Base-by-base conservation (phyloP, 2,329 filamentous ascomycete genomes). In the Botryotinia globosa region DNA sequence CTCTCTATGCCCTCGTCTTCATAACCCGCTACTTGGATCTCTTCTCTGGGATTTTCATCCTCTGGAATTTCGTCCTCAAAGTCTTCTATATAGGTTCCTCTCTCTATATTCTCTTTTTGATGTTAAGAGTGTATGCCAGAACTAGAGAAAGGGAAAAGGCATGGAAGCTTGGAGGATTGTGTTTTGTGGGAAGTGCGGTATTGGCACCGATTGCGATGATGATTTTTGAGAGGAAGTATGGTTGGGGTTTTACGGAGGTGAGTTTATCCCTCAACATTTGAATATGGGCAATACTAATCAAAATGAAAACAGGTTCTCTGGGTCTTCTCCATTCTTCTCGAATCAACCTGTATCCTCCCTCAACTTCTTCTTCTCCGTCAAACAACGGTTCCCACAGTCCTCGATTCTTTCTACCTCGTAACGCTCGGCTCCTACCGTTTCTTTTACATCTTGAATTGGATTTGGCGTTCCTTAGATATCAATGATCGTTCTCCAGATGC, bases 351-450 rank as follows among this genome's bases (percentile, higher is more conserved):
- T 81, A 89, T 98, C 48, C 89, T 98, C 32, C 95, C 95, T 0
- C 95, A 98, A 81, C 90, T 98, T 1, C 88, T 98, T 9, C 90
- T 98, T 61, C 89, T 98, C 22, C 92, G 95, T 74, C 94, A 98
- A 82, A 98, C 95, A n/a, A 94, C 91, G 39, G 94, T 98, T 0
- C 95, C 95, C 0, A 98, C 95, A 66, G 95, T 98, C 64, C 94
- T 98, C 83, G 93, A 97, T 81, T 97, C 93, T n/a, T 97, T 92
- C 84, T 98, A 98, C 82, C 92, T 98, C 72, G 85, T 96, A 67
- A 90, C 94, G 0, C 88, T 98, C 1, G 95, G 94, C 51, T 91
- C 91, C 20, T 98, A 98, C 83, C 92, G 95, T 73, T 92, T 86
- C 66, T 88, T 98, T 74, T 98, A 98, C 83, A 91, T 97, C 74